Conservation (phyloP, 768 basidiomycete genomes). For the Amylocystis lapponica region DNA sequence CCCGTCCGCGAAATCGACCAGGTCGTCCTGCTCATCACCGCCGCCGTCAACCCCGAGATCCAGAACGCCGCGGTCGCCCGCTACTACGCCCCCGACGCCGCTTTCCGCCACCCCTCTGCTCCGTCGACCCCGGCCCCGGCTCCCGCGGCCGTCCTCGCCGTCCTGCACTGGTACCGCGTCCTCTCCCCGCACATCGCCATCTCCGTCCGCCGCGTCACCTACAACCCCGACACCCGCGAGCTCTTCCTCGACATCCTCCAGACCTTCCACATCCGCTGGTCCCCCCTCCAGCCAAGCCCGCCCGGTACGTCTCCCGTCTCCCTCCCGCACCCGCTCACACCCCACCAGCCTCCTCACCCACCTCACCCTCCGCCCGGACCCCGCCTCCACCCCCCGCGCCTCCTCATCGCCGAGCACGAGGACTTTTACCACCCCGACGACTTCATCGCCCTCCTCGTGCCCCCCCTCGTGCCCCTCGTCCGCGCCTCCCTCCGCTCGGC, state of each 20-base stretch:
- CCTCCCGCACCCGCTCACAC: background rate
- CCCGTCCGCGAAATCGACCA: conserved; percentile 43
- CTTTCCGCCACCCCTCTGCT: conserved; percentile 51
- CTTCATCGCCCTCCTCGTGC: conserved; percentile 37
- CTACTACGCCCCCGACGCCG: conserved; percentile 51
- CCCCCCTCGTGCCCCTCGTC: conserved; percentile 35
- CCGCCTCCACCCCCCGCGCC: conserved; percentile 18
- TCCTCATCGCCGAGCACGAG: conserved; percentile 50
- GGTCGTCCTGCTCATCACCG: conserved; percentile 41
- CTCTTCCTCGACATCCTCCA: conserved; percentile 50
- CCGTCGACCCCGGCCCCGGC: conserved; percentile 43
- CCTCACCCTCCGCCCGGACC: conserved; percentile 36
- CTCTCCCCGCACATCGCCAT: conserved; percentile 46
- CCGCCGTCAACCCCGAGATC: conserved; percentile 42
- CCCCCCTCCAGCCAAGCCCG: conserved; percentile 22
- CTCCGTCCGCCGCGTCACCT: conserved; percentile 41
- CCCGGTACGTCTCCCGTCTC: conserved; percentile 35
- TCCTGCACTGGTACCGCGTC: conserved; percentile 66
- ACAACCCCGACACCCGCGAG: conserved; percentile 32
- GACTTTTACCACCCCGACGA: conserved; percentile 57
- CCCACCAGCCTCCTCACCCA: conserved; percentile 40
- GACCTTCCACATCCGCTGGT: conserved; percentile 46
- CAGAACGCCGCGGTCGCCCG: conserved; percentile 39
- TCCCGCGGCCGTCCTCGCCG: conserved; percentile 50
- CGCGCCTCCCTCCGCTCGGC: conserved; percentile 24